Evolutionary conservation across 306 rosid species (phyloP).

Genomic region (Carpinus viminea): DNA sequence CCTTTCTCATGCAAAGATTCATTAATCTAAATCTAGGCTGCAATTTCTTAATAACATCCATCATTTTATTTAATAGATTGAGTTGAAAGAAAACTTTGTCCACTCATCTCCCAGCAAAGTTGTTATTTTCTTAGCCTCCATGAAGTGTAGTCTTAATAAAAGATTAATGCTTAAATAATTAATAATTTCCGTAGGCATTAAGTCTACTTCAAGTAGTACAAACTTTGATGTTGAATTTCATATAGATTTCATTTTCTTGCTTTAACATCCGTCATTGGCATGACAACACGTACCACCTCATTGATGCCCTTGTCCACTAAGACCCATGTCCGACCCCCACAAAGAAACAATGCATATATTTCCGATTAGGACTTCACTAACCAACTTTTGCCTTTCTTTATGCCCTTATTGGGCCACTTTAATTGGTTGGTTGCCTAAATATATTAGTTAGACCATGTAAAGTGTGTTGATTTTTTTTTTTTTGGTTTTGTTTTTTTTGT

Average conservation of each 20-base stretch:
- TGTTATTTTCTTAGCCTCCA: too few species aligned
- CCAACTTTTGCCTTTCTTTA: constrained; percentile 18
- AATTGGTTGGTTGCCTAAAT: neutral
- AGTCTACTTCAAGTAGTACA: neutral
- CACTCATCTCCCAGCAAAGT: too few species aligned
- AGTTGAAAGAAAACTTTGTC: too few species aligned
- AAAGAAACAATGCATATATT: neutral
- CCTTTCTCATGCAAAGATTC: too few species aligned
- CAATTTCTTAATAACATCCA: too few species aligned
- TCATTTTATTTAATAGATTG: too few species aligned
- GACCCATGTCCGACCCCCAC: too few species aligned
- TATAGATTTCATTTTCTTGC: too few species aligned
- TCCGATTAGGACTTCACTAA: constrained; percentile 44
- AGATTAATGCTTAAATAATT: too few species aligned
- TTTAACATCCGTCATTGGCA: neutral
- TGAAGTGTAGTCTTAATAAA: too few species aligned
- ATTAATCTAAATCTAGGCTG: too few species aligned
- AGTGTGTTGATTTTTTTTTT: constrained; percentile 12
- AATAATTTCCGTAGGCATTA: neutral
- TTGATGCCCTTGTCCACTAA: constrained; percentile 9
- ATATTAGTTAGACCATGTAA: constrained; percentile 21
- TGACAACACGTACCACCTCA: constrained; percentile 37
- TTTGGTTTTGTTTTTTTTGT: too few species aligned
- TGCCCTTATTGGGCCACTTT: constrained; percentile 18
- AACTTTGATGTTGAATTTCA: neutral